These are phyloP conservation scores for Spergularia bocconei DNA, from an alignment of 148 eudicot species.

Conservation along the genomic window DNA sequence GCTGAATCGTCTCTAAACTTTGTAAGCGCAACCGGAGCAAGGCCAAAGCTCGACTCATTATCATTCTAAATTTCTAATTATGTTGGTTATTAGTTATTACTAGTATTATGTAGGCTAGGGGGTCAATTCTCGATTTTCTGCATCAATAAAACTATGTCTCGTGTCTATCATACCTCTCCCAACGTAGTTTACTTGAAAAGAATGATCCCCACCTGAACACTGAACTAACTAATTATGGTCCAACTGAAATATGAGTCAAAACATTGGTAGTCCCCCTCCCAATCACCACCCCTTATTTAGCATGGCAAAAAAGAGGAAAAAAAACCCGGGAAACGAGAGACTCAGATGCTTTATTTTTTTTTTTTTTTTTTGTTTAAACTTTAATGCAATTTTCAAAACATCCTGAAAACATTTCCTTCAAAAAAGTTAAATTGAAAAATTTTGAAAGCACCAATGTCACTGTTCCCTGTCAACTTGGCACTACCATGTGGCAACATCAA, in stretches of 20 bases:
- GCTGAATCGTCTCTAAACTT: too few species aligned
- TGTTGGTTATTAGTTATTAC: too few species aligned
- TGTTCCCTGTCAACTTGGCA: constrained; percentile 29
- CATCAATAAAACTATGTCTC: too few species aligned
- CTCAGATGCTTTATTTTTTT: constrained; percentile 9
- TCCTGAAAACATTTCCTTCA: neutral
- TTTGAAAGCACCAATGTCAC: constrained; percentile 21
- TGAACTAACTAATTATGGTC: constrained; percentile 3
- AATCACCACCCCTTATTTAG: constrained; percentile 5
- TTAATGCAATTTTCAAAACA: constrained; percentile 6
- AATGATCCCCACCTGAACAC: neutral
- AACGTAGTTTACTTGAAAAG: neutral
- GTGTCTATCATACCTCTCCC: neutral
- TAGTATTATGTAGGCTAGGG: too few species aligned
- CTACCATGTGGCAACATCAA: constrained; percentile 29
- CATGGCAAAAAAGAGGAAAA: neutral
- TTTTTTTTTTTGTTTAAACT: neutral
- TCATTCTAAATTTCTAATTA: too few species aligned
- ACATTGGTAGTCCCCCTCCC: constrained; percentile 23
- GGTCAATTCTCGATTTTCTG: too few species aligned
- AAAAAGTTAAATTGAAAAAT: neutral
- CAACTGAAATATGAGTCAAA: constrained; percentile 24
- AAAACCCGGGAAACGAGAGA: constrained; percentile 14
- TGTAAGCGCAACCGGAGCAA: too few species aligned
- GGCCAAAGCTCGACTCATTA: too few species aligned